phyloP scores from a whole-genome alignment of 176 grass and related monocot species.

The Carex cristatella region DNA sequence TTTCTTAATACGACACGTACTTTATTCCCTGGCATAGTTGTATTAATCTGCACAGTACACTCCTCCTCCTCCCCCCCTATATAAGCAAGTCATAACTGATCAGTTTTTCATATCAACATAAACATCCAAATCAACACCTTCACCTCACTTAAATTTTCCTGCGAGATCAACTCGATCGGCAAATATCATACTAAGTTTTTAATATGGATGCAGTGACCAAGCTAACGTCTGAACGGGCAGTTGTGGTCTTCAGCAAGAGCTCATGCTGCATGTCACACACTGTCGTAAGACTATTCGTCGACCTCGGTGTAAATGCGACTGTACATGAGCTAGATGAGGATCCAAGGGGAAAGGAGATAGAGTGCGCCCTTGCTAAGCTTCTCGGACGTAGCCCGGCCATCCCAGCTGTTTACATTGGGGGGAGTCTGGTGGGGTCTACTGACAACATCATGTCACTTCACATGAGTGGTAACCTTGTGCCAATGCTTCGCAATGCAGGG shows the following conservation, averaged over 20 bases:
- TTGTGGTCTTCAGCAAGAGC: conserved; percentile 78
- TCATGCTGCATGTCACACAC: conserved; percentile 96
- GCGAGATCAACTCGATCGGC: background rate
- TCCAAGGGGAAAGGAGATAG: conserved; percentile 33
- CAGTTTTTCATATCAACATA: background rate
- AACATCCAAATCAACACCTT: background rate
- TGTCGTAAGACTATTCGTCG: conserved; percentile 37
- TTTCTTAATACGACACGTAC: background rate
- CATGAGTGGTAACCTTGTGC: conserved; percentile 40
- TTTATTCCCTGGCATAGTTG: background rate
- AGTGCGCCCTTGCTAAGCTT: conserved; percentile 31
- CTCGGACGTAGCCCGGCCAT: conserved; percentile 16
- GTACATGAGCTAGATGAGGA: conserved; percentile 49
- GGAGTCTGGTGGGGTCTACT: conserved; percentile 46
- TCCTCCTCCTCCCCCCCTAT: background rate
- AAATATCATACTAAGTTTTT: background rate
- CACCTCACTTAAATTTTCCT: background rate
- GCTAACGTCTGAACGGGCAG: conserved; percentile 53
- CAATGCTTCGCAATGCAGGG: conserved; percentile 47
- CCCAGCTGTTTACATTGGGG: conserved; percentile 53
- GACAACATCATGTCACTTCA: conserved; percentile 57
- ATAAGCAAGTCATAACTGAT: background rate
- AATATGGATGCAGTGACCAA: conserved; percentile 52
- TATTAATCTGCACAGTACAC: background rate
- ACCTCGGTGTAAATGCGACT: conserved; percentile 41